Percentiles rank a stretch among this genome's conserved stretches.
These are phyloP conservation scores for Ophiostoma sp. DNA, from an alignment of 2,329 filamentous ascomycete species.

Conservation along the genomic window DNA sequence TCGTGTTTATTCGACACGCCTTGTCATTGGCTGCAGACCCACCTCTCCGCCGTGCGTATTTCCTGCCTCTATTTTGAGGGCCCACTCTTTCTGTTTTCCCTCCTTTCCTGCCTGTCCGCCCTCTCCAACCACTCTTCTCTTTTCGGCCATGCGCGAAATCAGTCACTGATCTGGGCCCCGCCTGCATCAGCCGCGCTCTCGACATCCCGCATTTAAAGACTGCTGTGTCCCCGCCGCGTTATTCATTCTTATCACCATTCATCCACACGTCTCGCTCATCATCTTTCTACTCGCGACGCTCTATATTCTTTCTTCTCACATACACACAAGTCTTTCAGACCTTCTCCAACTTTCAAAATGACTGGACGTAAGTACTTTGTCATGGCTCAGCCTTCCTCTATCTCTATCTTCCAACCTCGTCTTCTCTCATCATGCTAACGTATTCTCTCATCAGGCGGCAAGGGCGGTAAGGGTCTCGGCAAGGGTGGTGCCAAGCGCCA, in stretches of 20 bases:
- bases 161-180: conserved; percentile 28
- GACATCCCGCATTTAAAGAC: conserved; percentile 29
- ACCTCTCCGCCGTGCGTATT: background rate
- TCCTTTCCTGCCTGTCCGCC: background rate
- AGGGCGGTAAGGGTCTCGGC: conserved; percentile 95
- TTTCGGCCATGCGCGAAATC: conserved; percentile 24
- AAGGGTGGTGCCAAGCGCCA: conserved; percentile 99
- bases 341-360: conserved; percentile 24
- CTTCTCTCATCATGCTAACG: conserved; percentile 37
- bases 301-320: conserved; percentile 14
- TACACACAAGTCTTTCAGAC: conserved; percentile 18
- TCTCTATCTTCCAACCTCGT: conserved; percentile 25
- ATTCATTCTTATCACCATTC: conserved; percentile 10
- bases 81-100: background rate
- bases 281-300: background rate
- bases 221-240: conserved; percentile 22
- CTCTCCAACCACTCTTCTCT: background rate
- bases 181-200: conserved; percentile 24
- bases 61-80: background rate
- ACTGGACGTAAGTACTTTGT: conserved; percentile 30
- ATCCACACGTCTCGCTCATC: conserved; percentile 4
- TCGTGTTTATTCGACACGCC: conserved; percentile 22
- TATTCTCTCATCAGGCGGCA: conserved; percentile 60
- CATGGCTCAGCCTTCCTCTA: conserved; percentile 25
- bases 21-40: conserved; percentile 25